Base-by-base conservation (phyloP, 83 land plant species). In the Picea abies region DNA sequence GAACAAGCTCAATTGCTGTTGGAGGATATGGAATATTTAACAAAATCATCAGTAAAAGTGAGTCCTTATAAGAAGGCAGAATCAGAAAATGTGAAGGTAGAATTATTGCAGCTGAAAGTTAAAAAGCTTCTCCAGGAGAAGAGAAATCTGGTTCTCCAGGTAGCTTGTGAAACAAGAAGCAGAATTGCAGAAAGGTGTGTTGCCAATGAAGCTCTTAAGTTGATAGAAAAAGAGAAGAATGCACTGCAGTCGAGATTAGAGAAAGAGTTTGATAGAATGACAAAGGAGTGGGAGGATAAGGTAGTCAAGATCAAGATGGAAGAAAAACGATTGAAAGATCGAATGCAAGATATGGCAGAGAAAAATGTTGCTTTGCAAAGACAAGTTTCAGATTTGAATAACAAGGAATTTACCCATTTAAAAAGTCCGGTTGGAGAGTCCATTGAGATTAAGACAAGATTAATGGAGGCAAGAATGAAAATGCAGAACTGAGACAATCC, bases 321-420 rank as follows among this genome's bases (percentile, higher is more conserved):
- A 84, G 97, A 95, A 80, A 86, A 88, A n/a, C 84, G 90, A 67
- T 82, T 93, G 32, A 83, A 91, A 17, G 91, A 95, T n/a, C 84
- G 94, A n/a, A 88, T 91, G 9, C 87, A 90, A 84, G 95, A 95
- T 60, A 83, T 95, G 15, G 92, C 94, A 23, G 95, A 95, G 78
- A 93, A 93, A 44, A 93, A 91, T 91, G 93, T 88, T 17, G 79
- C 83, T 6, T 86, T 91, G 22, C 95, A 95, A 79, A 95, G 90
- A 66, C 91, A 91, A 72, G 83, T 91, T 20, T 86, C 91, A 75
- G 68, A 86, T 20, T 82, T 87, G 26, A 88, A 76, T 62, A 85
- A 78, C 32, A 87, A 69, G 71, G 97, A 89, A 69, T 26, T 26
- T 26, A 49, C n/a, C 20, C 86, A 88, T 23, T 78, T 25, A 58